Base-by-base conservation (phyloP, 306 rosid genomes). In the Elaeagnus macrophylla region DNA sequence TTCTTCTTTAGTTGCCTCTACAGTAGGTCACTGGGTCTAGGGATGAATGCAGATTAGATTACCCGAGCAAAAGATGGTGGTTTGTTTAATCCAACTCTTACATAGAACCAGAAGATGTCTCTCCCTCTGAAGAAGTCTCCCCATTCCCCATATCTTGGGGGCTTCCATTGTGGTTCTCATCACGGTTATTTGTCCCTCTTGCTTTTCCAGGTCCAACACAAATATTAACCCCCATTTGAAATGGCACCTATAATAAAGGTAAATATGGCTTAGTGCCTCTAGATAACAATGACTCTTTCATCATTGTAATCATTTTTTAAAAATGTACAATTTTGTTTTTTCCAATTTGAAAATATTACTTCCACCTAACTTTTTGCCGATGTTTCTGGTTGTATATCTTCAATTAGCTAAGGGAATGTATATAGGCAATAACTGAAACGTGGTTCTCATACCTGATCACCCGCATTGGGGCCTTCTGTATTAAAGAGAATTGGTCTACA, bases 401-500 rank as follows among this genome's bases (percentile, higher is more conserved):
- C 7, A 36, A 37, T 16, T 39, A 16, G 10, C 41, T 17, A 17
- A 39, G 48, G 48, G 40, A 17, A n/a, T n/a, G n/a, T 10, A 35
- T 10, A 36, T 7, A 53, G 13, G 13, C 13, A 37, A 14, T 15
- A 16, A 41, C 16, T 18, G 6, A 16, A 39, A 60, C 48, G 11
- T 6, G 17, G 12, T 53, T 37, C 51, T 18, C 56, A 39, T 75
- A 75, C 80, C 80, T 75, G 80, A 66, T 65, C 80, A 13, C 80
- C 76, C 2, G 76, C 80, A 65, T 75, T 69, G 36, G 80, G 80
- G 51, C 80, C 80, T 14, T 70, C 80, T 8, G 80, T 75, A 37
- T 69, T 75, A 69, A 75, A 75, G 67, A 75, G 80, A 58, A 75
- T 75, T 11, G 80, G 80, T 20, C 80, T 72, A 49, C 80, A 75